Base-by-base conservation (phyloP, 1,284 basidiomycete genomes). In the Trametes sp. region DNA sequence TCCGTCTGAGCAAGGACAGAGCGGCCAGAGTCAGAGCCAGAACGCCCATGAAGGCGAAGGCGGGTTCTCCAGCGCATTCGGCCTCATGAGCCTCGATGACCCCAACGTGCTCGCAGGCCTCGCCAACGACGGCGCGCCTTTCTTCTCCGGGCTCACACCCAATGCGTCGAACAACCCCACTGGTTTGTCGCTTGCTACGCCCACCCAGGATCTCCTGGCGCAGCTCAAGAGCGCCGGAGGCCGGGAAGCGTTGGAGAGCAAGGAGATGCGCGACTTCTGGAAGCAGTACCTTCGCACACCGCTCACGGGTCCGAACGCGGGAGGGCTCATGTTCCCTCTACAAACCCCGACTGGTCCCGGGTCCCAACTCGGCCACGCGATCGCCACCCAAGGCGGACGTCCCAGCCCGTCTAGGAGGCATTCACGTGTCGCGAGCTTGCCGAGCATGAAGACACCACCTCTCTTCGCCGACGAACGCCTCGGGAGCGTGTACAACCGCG, bases 221-320 rank as follows among this genome's bases (percentile, higher is more conserved):
- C 71, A 66, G 56, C 63, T 71, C 42, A 75, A 70, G 65, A 72
- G 67, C 64, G 68, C 65, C 21, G 67, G 70, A 29, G 72, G 79
- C 65, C 74, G 81, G 68, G 79, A 84, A 48, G 75, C 69, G 38
- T 61, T 74, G 33, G 87, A 88, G 51, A 78, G 80, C 65, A 79
- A 81, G 62, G 87, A 91, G 67, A 71, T 90, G 70, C 79, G 82
- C 54, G 88, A 92, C 58, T 87, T 91, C 69, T 93, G 90, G 91
- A 90, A 83, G 75, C 80, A 85, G 69, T 92, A 88, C 70, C 83
- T 92, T 78, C 82, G 85, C 49, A 92, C 88, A 21, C 90, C 89
- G 26, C 73, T 88, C n/a, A 82, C 81, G 44, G 84, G 83, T 1
- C 79, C 83, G 65, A 65, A 62, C 57, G 38, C 67, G 8, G 61